A percentile compares a stretch with the other conserved stretches of the same genome.
Conservation (phyloP, 2,329 filamentous ascomycete species). For the Fusarium tricinctum region DNA sequence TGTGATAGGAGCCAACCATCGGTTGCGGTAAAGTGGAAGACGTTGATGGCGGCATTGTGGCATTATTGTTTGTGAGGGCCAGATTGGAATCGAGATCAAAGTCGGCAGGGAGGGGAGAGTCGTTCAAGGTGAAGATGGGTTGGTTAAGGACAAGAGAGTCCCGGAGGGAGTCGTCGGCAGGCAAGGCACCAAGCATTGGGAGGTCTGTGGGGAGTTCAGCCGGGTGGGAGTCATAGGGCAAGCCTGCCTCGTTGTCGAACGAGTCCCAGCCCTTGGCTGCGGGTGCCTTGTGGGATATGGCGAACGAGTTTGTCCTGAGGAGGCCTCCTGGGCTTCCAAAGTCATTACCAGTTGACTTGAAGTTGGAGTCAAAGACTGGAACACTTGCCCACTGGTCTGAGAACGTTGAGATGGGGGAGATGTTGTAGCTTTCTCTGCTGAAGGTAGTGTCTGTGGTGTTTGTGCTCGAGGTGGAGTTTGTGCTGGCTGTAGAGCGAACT, state of each 20-base stretch:
- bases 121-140: conserved; percentile 55
- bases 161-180: conserved; percentile 48
- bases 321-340: conserved; percentile 54
- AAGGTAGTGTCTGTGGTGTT: conserved; percentile 58
- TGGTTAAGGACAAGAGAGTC: conserved; percentile 53
- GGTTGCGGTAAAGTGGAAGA: conserved; percentile 33
- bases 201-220: conserved; percentile 62
- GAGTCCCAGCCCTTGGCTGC: conserved; percentile 44
- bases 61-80: conserved; percentile 53
- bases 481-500: conserved; percentile 61
- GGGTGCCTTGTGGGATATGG: conserved; percentile 41
- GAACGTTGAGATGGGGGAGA: conserved; percentile 64
- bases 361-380: conserved; percentile 58
- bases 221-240: conserved; percentile 50
- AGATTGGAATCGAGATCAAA: conserved; percentile 56
- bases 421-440: conserved; percentile 57
- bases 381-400: conserved; percentile 57
- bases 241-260: conserved; percentile 51
- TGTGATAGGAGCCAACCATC: conserved; percentile 48
- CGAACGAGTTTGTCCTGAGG: conserved; percentile 47
- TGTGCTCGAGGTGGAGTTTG: conserved; percentile 55
- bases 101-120: conserved; percentile 53
- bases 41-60: conserved; percentile 33
- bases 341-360: conserved; percentile 63
- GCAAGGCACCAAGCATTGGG: conserved; percentile 53